Evolutionary conservation across 1,139 yeast species (phyloP).

Genomic region (Magnusiomyces sp.): DNA sequence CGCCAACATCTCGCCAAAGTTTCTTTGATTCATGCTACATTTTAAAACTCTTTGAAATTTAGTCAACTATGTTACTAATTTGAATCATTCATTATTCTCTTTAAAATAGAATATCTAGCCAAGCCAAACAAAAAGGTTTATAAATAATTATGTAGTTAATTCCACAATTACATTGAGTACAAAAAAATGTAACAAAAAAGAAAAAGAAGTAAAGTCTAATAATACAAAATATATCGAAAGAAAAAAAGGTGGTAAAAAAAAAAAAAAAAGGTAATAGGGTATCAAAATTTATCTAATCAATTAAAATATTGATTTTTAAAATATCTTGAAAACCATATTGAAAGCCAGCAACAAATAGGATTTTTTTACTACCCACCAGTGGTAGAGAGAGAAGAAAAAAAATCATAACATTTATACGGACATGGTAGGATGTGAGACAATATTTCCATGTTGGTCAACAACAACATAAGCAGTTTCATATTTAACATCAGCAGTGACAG

Average conservation of each 20-base stretch:
- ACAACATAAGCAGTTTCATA: background rate
- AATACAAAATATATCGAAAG: background rate
- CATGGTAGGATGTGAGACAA: background rate
- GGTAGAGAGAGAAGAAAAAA: background rate
- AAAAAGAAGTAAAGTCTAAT: background rate
- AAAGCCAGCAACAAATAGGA: constrained; percentile 3
- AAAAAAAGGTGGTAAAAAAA: background rate
- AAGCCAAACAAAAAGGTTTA: too few relatives aligned
- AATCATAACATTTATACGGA: too few relatives aligned
- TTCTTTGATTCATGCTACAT: too few relatives aligned
- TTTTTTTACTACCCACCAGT: background rate
- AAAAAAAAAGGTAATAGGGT: background rate
- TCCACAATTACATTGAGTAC: background rate
- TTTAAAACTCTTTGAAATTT: too few relatives aligned
- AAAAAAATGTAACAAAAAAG: background rate
- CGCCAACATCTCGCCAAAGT: too few relatives aligned
- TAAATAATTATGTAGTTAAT: background rate
- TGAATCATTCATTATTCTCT: too few relatives aligned
- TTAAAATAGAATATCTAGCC: too few relatives aligned
- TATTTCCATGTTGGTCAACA: background rate
- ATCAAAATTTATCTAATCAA: background rate
- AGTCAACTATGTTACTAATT: too few relatives aligned
- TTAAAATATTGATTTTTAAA: background rate
- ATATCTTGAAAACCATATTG: background rate
- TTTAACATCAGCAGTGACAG: background rate